phyloP scores from a whole-genome alignment of 306 rosid species.

The Calophaca sinica region DNA sequence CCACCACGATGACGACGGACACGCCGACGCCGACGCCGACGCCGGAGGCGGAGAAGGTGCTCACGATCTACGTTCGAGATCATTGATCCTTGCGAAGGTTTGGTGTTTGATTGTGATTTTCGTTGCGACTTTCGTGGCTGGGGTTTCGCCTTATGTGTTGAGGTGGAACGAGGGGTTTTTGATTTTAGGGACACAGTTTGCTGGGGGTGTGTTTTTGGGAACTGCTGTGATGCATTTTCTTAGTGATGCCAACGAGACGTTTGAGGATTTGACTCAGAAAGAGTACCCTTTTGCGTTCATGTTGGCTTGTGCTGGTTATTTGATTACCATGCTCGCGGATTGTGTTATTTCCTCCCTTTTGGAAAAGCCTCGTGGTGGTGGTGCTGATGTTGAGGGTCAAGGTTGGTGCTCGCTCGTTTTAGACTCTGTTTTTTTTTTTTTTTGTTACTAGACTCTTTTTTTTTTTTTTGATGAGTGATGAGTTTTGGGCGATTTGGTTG shows the following conservation, averaged over 20 bases:
- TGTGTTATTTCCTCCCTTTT: constrained; percentile 56
- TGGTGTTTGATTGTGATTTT: constrained; percentile 68
- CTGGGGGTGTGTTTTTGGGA: constrained; percentile 79
- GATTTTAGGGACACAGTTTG: constrained; percentile 78
- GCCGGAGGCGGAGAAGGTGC: neutral
- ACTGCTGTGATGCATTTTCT: constrained; percentile 88
- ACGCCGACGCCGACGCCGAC: neutral
- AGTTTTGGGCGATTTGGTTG: constrained; percentile 8
- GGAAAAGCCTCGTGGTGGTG: constrained; percentile 23
- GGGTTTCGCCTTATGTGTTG: constrained; percentile 68
- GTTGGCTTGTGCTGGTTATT: constrained; percentile 72
- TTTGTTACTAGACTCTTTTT: neutral
- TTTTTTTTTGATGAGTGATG: neutral
- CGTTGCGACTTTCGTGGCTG: constrained; percentile 64
- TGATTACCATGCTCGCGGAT: constrained; percentile 75
- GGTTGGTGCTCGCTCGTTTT: constrained; percentile 46
- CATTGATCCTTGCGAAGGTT: constrained; percentile 62
- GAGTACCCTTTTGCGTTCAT: constrained; percentile 77
- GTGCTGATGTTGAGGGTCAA: constrained; percentile 50
- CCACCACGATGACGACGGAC: constrained; percentile 39
- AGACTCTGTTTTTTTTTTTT: neutral
- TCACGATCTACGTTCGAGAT: constrained; percentile 53
- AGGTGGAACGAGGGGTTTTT: constrained; percentile 78
- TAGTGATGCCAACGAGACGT: constrained; percentile 69
- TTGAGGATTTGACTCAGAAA: constrained; percentile 59